Evolutionary conservation across 805 yeast species (phyloP), one percentile per base, ranked within the genome.

Genomic region (Metschnikowia lochheadii): DNA sequence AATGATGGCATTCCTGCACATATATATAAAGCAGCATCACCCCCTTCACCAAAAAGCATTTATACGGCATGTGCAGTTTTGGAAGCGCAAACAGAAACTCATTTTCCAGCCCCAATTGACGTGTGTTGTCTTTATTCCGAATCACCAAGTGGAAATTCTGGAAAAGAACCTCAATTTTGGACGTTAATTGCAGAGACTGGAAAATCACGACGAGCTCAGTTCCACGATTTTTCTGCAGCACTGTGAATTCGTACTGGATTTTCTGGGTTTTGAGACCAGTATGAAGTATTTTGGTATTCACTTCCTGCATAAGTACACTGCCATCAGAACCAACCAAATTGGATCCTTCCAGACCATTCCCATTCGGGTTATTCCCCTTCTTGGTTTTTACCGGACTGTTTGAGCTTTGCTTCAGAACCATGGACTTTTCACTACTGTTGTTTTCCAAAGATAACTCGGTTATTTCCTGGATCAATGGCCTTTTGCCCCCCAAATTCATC

Each of bases 401-500:
- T 26, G 29, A 26, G 11, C 5, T 26, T 26, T 26, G 4, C 29
- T 26, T 10, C 29, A 26, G 29, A 26, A 8, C 29, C 29, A 26
- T 26, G 10, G 29, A 10, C 29, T 31, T 14, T 10, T 40, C 34
- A 11, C 10, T 40, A 7, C 11, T n/a, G 6, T n/a, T 15, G 13
- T 29, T 15, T 15, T 40, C 49, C 29, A 57, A 40, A 2, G 50
- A 45, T 56, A 68, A 65, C 6, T 63, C 73, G 18, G 66, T 69
- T 13, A 84, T 73, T 52, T 83, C 89, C 60, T 82, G 76, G 39
- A 84, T 83, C 49, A 83, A 58, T 6, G 81, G 82, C 11, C 47
- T 52, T 29, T 48, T 49, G 26, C 65, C 58, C 13, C 42, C 55
- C 13, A 68, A 66, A 55, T 63, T 59, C 66, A 62, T 63, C 38